Conservation (phyloP, 371 early-diverging fungal species). For the Entomophthora muscae region DNA sequence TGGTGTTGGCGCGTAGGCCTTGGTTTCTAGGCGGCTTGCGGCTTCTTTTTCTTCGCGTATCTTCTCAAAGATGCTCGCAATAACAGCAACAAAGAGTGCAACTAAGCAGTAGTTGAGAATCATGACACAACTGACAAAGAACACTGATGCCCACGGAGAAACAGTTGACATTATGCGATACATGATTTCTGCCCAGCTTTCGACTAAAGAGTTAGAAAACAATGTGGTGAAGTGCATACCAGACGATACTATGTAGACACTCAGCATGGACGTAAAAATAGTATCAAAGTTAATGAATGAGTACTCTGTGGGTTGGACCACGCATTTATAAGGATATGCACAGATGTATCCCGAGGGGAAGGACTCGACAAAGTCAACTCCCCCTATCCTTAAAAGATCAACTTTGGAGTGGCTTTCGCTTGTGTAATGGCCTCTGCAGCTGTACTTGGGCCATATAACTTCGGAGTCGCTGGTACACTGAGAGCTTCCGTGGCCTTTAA, state of each 20-base stretch:
- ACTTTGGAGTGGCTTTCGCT: too few relatives aligned
- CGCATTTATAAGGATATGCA: background rate
- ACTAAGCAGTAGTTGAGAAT: slow-evolving; percentile 51
- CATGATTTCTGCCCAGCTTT: slow-evolving; percentile 52
- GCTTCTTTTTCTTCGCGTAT: slow-evolving; percentile 50
- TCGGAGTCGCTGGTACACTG: background rate
- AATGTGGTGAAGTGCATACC: background rate
- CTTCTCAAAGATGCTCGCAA: too few relatives aligned
- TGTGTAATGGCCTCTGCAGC: background rate
- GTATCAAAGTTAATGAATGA: slow-evolving; percentile 27
- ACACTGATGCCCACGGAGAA: slow-evolving; percentile 29
- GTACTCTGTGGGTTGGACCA: background rate
- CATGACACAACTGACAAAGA: slow-evolving; percentile 37
- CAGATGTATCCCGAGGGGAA: background rate
- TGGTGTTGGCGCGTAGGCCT: too few relatives aligned
- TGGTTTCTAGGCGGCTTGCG: slow-evolving; percentile 36
- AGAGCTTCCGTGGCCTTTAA: too few relatives aligned
- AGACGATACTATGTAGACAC: slow-evolving; percentile 25
- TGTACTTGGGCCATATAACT: background rate
- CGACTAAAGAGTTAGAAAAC: slow-evolving; percentile 17
- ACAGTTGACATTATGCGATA: slow-evolving; percentile 47
- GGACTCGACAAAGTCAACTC: too few relatives aligned
- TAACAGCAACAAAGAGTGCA: slow-evolving; percentile 50
- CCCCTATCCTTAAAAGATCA: too few relatives aligned
- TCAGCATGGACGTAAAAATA: slow-evolving; percentile 33